Evolutionary conservation across 805 yeast genomes (phyloP).

Genomic region (Pichia paraexigua): DNA sequence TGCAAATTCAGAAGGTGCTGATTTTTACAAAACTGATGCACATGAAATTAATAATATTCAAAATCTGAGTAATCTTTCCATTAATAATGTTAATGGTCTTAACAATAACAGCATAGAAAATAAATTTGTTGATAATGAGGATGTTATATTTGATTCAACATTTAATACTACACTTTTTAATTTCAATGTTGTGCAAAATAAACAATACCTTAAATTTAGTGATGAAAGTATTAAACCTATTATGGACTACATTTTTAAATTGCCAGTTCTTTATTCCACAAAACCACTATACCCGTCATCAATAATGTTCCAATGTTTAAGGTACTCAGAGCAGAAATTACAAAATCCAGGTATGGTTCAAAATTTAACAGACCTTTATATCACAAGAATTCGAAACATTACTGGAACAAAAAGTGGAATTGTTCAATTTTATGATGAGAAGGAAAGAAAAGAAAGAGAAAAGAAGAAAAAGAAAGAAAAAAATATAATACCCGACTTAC

Average conservation of each 20-base stretch:
- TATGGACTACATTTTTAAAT: slow-evolving; percentile 38
- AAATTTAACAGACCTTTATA: slow-evolving; percentile 50
- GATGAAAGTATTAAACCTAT: slow-evolving; percentile 48
- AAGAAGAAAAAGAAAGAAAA: slow-evolving; percentile 11
- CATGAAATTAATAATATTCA: slow-evolving; percentile 1
- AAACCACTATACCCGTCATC: slow-evolving; percentile 59
- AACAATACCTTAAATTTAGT: slow-evolving; percentile 53
- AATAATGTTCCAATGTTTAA: slow-evolving; percentile 56
- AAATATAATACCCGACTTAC: slow-evolving; percentile 6
- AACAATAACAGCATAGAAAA: slow-evolving; percentile 15
- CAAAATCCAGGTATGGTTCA: slow-evolving; percentile 50
- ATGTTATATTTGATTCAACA: slow-evolving; percentile 30
- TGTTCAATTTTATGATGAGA: slow-evolving; percentile 23
- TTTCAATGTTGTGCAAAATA: slow-evolving; percentile 45
- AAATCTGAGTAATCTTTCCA: slow-evolving; percentile 8
- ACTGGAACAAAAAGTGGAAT: slow-evolving; percentile 56
- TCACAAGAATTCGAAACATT: slow-evolving; percentile 52
- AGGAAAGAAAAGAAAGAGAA: slow-evolving; percentile 18
- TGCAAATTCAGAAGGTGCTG: not conserved
- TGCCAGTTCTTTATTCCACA: slow-evolving; percentile 40
- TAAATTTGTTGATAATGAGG: slow-evolving; percentile 26
- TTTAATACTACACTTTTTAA: slow-evolving; percentile 37
- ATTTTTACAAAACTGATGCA: slow-evolving; percentile 6
- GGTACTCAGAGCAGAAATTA: slow-evolving; percentile 55
- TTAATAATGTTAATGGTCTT: not conserved